A percentile compares a stretch with the other conserved stretches of the same genome.
Conservation (phyloP, 2,329 filamentous ascomycete species). For the Malbranchea cinnamomea region DNA sequence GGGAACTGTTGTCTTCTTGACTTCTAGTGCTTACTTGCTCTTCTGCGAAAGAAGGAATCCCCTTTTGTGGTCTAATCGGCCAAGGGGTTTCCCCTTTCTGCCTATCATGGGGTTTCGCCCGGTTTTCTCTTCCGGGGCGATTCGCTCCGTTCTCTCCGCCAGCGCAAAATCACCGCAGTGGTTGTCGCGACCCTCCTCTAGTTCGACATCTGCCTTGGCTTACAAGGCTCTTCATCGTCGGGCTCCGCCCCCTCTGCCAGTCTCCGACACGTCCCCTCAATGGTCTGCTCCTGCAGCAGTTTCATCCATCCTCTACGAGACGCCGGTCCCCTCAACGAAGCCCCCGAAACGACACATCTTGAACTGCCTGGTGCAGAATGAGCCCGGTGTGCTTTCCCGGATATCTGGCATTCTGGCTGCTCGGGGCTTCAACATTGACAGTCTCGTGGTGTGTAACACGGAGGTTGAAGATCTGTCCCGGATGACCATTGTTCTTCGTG, state of each 20-base stretch:
- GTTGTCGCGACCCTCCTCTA: conserved; percentile 8
- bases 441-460: conserved; percentile 90
- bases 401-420: conserved; percentile 93
- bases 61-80: too few species aligned
- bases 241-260: conserved; percentile 69
- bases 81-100: too few species aligned
- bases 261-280: conserved; percentile 59
- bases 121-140: conserved; percentile 21
- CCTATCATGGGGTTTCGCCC: conserved; percentile 24
- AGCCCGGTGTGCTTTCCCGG: conserved; percentile 90
- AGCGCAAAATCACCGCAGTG: conserved; percentile 1
- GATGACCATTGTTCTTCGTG: conserved; percentile 96
- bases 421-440: conserved; percentile 98
- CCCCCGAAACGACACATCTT: conserved; percentile 90
- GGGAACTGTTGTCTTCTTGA: too few species aligned
- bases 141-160: conserved; percentile 5
- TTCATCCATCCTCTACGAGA: conserved; percentile 98
- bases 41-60: too few species aligned
- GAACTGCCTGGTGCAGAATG: conserved; percentile 97
- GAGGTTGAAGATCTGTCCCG: conserved; percentile 92
- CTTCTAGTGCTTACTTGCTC: too few species aligned
- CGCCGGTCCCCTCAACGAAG: conserved; percentile 63
- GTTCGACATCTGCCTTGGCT: conserved; percentile 78
- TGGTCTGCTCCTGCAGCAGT: conserved; percentile 86
- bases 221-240: conserved; percentile 95